These are phyloP conservation scores for Mucor irregularis DNA, from an alignment of 371 early-diverging fungal species.

Conservation along the genomic window DNA sequence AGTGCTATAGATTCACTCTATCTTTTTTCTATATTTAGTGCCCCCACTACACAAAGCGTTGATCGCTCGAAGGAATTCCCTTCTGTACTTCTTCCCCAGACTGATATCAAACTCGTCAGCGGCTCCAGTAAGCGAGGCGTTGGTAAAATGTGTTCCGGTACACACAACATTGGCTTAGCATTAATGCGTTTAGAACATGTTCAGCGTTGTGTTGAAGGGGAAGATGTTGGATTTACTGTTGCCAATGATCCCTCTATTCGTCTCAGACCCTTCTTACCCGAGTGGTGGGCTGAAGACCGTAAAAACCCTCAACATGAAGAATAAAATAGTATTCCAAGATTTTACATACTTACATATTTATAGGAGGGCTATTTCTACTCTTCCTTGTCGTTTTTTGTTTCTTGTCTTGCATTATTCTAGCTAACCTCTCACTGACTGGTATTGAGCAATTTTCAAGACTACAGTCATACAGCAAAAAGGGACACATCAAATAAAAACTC, in stretches of 20 bases:
- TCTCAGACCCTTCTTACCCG: slow-evolving; percentile 55
- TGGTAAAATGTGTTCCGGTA: slow-evolving; percentile 67
- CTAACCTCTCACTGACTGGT: too few relatives aligned
- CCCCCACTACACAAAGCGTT: slow-evolving; percentile 37
- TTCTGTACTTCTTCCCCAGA: slow-evolving; percentile 43
- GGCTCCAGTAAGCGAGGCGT: slow-evolving; percentile 44
- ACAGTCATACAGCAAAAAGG: too few relatives aligned
- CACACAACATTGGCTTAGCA: slow-evolving; percentile 84
- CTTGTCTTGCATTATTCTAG: too few relatives aligned
- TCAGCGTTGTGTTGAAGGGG: slow-evolving; percentile 18
- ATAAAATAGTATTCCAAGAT: background rate
- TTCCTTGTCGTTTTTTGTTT: background rate
- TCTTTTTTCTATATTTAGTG: slow-evolving; percentile 24
- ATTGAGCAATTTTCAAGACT: too few relatives aligned
- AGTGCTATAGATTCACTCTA: too few relatives aligned
- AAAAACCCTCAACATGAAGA: slow-evolving; percentile 1
- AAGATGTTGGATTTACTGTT: slow-evolving; percentile 29
- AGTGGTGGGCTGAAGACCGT: slow-evolving; percentile 54
- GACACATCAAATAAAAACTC: too few relatives aligned
- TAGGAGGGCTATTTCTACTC: too few relatives aligned
- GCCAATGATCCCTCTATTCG: slow-evolving; percentile 38
- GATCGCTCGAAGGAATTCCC: slow-evolving; percentile 25
- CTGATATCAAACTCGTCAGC: slow-evolving; percentile 46
- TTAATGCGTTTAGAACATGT: slow-evolving; percentile 83
- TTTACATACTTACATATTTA: background rate